Conservation (phyloP, 257 asterid species). For the Nicotiana tabacum region DNA sequence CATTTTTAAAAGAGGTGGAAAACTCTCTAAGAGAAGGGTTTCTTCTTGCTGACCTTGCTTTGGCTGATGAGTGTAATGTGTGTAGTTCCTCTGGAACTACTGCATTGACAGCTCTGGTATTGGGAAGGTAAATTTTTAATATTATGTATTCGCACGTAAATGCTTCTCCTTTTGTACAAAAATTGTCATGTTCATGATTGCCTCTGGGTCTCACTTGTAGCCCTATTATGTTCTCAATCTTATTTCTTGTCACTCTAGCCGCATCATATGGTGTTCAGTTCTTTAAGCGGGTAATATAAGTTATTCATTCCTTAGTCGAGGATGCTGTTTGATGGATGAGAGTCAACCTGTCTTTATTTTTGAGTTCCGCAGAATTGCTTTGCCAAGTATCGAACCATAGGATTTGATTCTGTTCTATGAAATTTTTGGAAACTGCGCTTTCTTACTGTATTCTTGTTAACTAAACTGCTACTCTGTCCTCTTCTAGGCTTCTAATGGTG, state of each 20-base stretch:
- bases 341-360: neutral
- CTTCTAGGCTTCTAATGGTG: constrained; percentile 63
- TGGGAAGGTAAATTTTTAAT: constrained; percentile 46
- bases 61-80: constrained; percentile 51
- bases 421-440: neutral
- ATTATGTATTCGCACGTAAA: constrained; percentile 27
- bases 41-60: constrained; percentile 53
- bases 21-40: constrained; percentile 42
- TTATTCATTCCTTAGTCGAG: neutral
- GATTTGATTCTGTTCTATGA: neutral
- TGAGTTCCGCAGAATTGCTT: neutral
- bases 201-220: neutral
- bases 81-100: constrained; percentile 64
- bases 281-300: neutral
- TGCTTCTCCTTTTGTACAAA: neutral
- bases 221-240: neutral
- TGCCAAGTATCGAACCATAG: neutral
- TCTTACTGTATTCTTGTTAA: neutral
- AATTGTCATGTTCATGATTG: neutral
- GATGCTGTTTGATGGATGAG: neutral
- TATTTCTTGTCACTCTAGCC: constrained; percentile 34
- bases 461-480: neutral
- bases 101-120: constrained; percentile 51
- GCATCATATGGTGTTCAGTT: neutral
- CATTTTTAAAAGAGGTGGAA: constrained; percentile 26